Base-by-base conservation (phyloP, 2,329 filamentous ascomycete species). In the Ceratocystis harringtonii region DNA sequence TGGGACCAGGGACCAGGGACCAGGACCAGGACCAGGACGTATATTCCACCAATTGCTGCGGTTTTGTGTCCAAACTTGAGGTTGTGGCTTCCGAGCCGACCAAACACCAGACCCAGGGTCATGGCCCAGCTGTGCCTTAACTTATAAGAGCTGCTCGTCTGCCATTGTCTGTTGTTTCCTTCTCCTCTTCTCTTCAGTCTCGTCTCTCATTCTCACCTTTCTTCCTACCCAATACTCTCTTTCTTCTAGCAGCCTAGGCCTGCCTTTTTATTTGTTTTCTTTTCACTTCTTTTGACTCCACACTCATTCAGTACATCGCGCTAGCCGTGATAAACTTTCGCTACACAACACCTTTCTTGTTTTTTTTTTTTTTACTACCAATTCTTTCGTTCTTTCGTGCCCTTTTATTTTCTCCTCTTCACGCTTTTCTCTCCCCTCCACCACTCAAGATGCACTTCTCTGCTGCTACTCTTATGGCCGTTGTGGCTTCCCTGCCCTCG, bases 401-500 rank as follows among this genome's bases (percentile, higher is more conserved):
- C 44, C 45, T 36, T 22, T 4, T 36, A 17, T 41, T 15, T 41
- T 15, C 36, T 41, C 30, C 3, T 25, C 25, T 32, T 36, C 30
- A 8, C 45, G 1, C 7, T 64, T 28, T 30, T 17, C 45, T 48
- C n/a, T 48, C 17, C 8, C n/a, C n/a, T 17, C 0, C 0, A 48
- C 6, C 3, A 48, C 19, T 64, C 70, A 72, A 62, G 61, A 72
- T 72, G 71, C 69, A 69, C 65, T 64, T 70, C 68, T 70, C 71
- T 55, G 69, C 69, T 67, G 68, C 68, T 67, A 69, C 69, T 57
- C 68, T 73, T 63, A 69, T 70, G 64, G 69, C 68, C 63, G 8
- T 73, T 28, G 70, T 72, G n/a, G 69, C 71, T 65, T 68, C 71
- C 44, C 67, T 70, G 65, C 69, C 71, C 12, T 64, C 70, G 32